These are phyloP conservation scores for Ceriops zippeliana DNA, from an alignment of 345 rosid genomes.

Conservation along the genomic window DNA sequence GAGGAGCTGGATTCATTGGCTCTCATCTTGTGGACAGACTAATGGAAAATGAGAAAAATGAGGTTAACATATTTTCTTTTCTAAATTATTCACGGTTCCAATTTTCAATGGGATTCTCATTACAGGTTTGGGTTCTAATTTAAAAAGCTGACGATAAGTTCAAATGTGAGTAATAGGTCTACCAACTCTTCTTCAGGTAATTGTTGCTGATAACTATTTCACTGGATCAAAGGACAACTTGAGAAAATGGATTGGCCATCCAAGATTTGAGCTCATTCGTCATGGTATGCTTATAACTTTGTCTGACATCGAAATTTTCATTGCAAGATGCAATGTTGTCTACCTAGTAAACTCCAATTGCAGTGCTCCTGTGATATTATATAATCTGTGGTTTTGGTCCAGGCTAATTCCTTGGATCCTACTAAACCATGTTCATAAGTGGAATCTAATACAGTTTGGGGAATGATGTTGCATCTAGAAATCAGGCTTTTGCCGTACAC, in stretches of 20 bases:
- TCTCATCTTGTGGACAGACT: constrained; percentile 89
- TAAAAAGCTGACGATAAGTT: no score
- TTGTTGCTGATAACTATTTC: constrained; percentile 89
- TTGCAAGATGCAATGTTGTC: not conserved
- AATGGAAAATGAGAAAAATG: constrained; percentile 93
- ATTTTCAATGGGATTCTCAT: not conserved
- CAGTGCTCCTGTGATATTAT: not conserved
- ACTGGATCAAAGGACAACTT: constrained; percentile 92
- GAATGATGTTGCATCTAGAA: not conserved
- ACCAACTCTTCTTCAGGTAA: constrained; percentile 43
- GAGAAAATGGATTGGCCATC: constrained; percentile 86
- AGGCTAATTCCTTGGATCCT: not conserved
- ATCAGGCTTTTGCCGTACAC: not conserved
- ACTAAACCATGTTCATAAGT: not conserved
- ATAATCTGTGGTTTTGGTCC: not conserved
- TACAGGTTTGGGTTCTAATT: no score
- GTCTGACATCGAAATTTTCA: not conserved
- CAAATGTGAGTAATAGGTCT: constrained; percentile 1
- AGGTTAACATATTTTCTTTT: constrained; percentile 40
- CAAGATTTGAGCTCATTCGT: constrained; percentile 94
- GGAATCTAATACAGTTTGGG: no score
- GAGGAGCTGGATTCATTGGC: constrained; percentile 98
- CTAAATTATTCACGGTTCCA: not conserved
- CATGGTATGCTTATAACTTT: constrained; percentile 54
- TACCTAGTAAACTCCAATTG: not conserved